Evolutionary conservation across 768 basidiomycete species (phyloP), one percentile per base, ranked within the genome.

Genomic region (Lentinula edodes): DNA sequence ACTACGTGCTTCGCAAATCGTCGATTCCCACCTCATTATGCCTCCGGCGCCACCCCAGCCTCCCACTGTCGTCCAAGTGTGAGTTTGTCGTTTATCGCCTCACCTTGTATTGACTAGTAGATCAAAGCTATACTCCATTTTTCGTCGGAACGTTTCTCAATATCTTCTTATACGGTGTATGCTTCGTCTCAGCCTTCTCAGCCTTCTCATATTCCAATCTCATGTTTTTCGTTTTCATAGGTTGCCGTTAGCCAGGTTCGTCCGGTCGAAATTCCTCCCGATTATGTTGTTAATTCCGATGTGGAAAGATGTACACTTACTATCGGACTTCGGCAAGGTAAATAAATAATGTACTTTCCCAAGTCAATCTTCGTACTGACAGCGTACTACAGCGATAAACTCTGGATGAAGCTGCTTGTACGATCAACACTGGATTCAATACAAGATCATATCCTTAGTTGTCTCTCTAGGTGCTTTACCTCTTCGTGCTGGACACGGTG

Each of bases 101-200:
- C 6, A 16, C 9, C 28, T 6, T 56, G 36, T 38, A 28, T 23
- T 23, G 36, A 55, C 39, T 16, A 39, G 1, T 43, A 18, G 13
- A 10, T 53, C 32, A 35, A 41, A 61, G 61, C 6, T 61, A 55
- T 18, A 41, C 61, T 10, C 61, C 61, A 15, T 46, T 61, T 34
- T 41, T 61, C 32, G 46, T 61, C 10, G 61, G 61, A 34, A 41
- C 61, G 15, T 56, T 61, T 20, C 61, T 61, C 6, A 55, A 45
- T 20, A 56, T 52, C 23, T 43, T 56, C 16, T 34, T 61, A 18
- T 61, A 61, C 41, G 61, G 61, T 28, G 61, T 61, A 43, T 18
- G 62, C 52, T 28, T 16, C 13, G n/a, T 35, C 20, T 15, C 42
- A 43, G 28, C 28, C 28, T 42, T 35, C 20, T 15, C 42, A 43